Conservation (phyloP, 2,329 filamentous ascomycete genomes). For the Fusarium annulatum region DNA sequence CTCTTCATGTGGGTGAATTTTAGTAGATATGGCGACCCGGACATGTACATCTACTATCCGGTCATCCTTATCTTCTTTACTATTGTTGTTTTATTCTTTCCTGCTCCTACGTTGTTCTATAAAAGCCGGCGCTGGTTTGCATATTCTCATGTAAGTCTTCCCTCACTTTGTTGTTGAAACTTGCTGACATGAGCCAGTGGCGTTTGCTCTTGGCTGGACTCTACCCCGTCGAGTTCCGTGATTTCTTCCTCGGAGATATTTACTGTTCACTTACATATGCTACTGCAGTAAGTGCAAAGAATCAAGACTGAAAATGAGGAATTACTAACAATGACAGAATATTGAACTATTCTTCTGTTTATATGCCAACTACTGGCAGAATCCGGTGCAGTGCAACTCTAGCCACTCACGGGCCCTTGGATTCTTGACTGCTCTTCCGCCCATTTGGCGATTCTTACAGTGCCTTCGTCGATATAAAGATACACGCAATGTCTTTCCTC, state of each 20-base stretch:
- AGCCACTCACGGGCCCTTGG: conserved; percentile 84
- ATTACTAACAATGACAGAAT: conserved; percentile 66
- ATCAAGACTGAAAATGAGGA: not conserved
- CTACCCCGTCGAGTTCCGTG: conserved; percentile 94
- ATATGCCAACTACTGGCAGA: conserved; percentile 81
- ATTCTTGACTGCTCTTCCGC: conserved; percentile 85
- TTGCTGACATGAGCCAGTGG: conserved; percentile 66
- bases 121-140: conserved; percentile 86
- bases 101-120: conserved; percentile 78
- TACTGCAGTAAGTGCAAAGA: conserved; percentile 73
- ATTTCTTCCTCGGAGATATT: conserved; percentile 98
- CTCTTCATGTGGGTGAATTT: conserved; percentile 93
- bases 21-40: conserved; percentile 69
- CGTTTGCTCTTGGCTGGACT: conserved; percentile 85
- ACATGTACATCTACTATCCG: conserved; percentile 87
- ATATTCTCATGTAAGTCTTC: conserved; percentile 80
- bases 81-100: conserved; percentile 77
- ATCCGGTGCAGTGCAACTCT: conserved; percentile 84
- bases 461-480: conserved; percentile 91
- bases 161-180: rapidly evolving
- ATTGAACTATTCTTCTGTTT: conserved; percentile 94
- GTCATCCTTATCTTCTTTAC: conserved; percentile 80
- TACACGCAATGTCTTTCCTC: conserved; percentile 88
- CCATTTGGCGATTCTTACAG: conserved; percentile 90
- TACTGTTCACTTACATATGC: conserved; percentile 95